Percentiles rank a stretch among this genome's conserved stretches.
Conservation (phyloP, 2,329 filamentous ascomycete species). For the Cladosporium oxysporum region DNA sequence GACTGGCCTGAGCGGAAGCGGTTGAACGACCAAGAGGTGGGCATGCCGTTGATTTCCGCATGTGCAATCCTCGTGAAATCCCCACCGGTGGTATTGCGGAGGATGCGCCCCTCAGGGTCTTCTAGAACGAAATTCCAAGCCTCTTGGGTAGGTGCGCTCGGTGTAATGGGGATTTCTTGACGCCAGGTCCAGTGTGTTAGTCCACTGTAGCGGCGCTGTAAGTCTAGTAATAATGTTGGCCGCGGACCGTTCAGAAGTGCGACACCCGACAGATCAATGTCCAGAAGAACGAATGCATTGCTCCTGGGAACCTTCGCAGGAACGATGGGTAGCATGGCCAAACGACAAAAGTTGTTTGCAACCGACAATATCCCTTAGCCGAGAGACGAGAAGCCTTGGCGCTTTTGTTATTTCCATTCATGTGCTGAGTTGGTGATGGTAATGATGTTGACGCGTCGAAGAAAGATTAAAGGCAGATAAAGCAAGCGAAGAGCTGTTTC, state of each 20-base stretch:
- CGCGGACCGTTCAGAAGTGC: neutral
- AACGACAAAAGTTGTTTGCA: neutral
- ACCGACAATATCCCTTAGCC: neutral
- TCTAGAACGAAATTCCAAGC: neutral
- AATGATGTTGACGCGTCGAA: neutral
- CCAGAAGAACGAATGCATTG: neutral
- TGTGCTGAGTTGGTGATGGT: neutral
- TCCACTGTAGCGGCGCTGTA: neutral
- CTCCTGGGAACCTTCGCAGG: neutral
- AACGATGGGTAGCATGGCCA: neutral
- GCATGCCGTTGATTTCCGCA: neutral
- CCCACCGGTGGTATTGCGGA: conserved; percentile 6
- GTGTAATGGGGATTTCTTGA: neutral
- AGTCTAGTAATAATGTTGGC: neutral
- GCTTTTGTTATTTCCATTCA: neutral
- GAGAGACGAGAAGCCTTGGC: neutral
- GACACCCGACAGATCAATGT: neutral
- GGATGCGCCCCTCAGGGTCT: neutral
- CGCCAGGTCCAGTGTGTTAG: neutral
- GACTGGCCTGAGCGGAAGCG: neutral
- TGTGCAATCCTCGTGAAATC: neutral
- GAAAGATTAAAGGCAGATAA: neutral
- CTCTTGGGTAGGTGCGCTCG: neutral
- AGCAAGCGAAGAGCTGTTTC: neutral
- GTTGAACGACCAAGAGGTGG: neutral